phyloP scores from a whole-genome alignment of 1,284 basidiomycete genomes.

The Cutaneotrichosporon dermatis region DNA sequence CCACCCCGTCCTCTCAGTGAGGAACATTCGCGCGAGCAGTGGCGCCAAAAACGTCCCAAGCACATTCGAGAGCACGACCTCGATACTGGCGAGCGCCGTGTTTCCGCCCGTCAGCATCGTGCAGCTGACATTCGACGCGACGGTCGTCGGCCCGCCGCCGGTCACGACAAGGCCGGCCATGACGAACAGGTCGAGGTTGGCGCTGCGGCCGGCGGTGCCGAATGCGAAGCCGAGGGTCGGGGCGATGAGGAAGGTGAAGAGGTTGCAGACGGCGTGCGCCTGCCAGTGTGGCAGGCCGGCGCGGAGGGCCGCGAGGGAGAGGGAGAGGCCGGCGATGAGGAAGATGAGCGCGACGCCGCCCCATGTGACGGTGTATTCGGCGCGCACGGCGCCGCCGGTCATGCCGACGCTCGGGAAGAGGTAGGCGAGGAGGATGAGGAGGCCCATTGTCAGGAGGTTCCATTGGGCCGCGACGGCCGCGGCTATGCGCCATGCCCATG shows the following conservation, averaged over 20 bases:
- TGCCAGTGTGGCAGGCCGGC: conserved; percentile 18
- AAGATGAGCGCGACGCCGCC: conserved; percentile 45
- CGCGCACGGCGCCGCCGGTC: conserved; percentile 24
- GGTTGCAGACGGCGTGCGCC: conserved; percentile 36
- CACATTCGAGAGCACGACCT: conserved; percentile 32
- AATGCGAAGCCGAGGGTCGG: conserved; percentile 26
- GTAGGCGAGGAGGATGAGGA: conserved; percentile 28
- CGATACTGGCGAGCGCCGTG: conserved; percentile 33
- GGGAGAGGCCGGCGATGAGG: conserved; percentile 37
- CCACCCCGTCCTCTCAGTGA: background rate
- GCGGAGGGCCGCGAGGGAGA: conserved; percentile 33
- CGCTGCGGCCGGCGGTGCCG: conserved; percentile 27
- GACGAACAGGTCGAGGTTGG: conserved; percentile 18
- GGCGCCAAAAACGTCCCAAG: conserved; percentile 29
- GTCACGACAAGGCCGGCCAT: conserved; percentile 17
- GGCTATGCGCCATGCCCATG: too few species aligned
- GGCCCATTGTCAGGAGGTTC: conserved; percentile 26
- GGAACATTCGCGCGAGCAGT: conserved; percentile 14
- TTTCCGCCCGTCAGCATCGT: conserved; percentile 40
- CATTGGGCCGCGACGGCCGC: conserved; percentile 15
- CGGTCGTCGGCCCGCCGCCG: conserved; percentile 33
- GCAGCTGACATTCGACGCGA: conserved; percentile 42
- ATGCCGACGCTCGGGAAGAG: conserved; percentile 30
- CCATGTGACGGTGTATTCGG: conserved; percentile 32
- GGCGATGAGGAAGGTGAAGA: conserved; percentile 20